Evolutionary conservation across 345 rosid genomes (phyloP).

Genomic region (Ceriops tagal): DNA sequence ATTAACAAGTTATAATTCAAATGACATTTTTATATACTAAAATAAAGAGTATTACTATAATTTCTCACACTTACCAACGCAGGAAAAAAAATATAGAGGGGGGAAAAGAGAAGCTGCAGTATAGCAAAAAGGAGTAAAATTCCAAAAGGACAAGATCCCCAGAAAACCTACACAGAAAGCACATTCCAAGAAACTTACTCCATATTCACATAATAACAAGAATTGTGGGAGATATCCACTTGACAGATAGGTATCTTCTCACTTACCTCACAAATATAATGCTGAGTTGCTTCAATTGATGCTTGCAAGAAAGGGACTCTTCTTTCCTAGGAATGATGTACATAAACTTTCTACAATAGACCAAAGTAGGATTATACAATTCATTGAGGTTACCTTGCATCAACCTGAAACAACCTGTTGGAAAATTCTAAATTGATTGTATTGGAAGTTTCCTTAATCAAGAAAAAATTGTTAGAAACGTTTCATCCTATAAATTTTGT

Average conservation of each 20-base stretch:
- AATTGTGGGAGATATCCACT: neutral
- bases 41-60: no score
- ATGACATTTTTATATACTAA: neutral
- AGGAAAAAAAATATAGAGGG: neutral
- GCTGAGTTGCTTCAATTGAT: neutral
- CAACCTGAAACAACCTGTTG: no score
- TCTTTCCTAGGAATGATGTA: neutral
- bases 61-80: no score
- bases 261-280: constrained; percentile 1
- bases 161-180: neutral
- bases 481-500: no score
- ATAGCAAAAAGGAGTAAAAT: neutral
- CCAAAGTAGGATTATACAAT: neutral
- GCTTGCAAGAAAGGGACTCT: neutral
- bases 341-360: neutral
- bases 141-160: constrained; percentile 1
- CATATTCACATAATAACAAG: neutral
- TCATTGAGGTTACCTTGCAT: neutral
- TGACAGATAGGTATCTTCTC: neutral
- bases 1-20: neutral
- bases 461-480: neutral
- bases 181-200: neutral
- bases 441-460: neutral
- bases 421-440: neutral
- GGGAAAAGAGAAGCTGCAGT: constrained; percentile 17